phyloP scores from a whole-genome alignment of 352 stramenopile species.

The Globisporangium lucens region DNA sequence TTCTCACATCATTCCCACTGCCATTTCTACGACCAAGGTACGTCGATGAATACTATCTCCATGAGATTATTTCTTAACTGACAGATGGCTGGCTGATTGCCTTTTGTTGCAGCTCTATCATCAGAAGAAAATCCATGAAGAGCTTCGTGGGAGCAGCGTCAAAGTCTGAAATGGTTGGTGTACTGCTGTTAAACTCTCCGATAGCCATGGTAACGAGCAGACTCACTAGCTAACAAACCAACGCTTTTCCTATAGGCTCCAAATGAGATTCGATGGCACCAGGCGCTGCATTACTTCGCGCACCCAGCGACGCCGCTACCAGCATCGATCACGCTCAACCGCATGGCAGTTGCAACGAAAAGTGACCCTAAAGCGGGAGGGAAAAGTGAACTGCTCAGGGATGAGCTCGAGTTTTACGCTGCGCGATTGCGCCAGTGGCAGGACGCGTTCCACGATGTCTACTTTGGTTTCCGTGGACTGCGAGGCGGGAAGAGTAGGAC shows the following conservation, averaged over 20 bases:
- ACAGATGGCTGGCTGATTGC: not conserved
- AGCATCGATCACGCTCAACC: slow-evolving; percentile 44
- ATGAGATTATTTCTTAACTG: not conserved
- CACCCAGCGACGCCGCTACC: slow-evolving; percentile 54
- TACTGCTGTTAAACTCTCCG: not conserved
- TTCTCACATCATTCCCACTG: slow-evolving; percentile 62
- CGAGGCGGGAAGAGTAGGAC: not conserved
- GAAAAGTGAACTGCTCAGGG: slow-evolving; percentile 34
- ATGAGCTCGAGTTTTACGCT: slow-evolving; percentile 62
- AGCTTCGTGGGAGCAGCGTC: slow-evolving; percentile 18
- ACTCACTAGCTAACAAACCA: not conserved
- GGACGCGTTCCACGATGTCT: slow-evolving; percentile 61
- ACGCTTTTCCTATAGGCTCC: not conserved
- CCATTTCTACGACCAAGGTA: slow-evolving; percentile 63
- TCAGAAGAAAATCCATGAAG: slow-evolving; percentile 33
- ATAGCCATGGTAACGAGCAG: not conserved
- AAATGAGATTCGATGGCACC: slow-evolving; percentile 53
- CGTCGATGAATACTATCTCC: not conserved
- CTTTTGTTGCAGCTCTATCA: slow-evolving; percentile 24
- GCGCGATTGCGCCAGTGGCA: slow-evolving; percentile 61
- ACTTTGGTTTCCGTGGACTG: slow-evolving; percentile 50
- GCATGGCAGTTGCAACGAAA: slow-evolving; percentile 25
- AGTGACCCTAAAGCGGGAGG: slow-evolving; percentile 22
- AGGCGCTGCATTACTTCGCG: slow-evolving; percentile 63
- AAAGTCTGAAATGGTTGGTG: not conserved